Evolutionary conservation across 106 monocot genomes (phyloP), one percentile per base, ranked within the genome.

Genomic region (Narthecium ossifragum): DNA sequence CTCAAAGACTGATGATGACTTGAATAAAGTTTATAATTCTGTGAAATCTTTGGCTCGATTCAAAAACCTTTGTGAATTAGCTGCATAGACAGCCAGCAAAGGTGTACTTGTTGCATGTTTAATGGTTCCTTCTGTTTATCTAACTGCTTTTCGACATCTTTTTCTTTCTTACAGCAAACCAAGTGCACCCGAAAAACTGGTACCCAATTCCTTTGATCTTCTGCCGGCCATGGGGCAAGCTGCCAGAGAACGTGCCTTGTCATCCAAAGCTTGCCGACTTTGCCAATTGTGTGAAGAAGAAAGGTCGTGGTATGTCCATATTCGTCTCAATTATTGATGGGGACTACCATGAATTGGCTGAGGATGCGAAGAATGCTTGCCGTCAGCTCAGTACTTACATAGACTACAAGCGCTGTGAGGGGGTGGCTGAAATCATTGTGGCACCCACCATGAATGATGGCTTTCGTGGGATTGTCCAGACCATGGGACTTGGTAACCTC

Each of bases 221-320:
- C 64, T 98, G 96, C 53, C 86, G 96, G 5, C 96, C 90, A 23
- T 98, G 96, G 96, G 96, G 96, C 21, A 98, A 84, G 65, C 73
- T 98, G n/a, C 96, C 96, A 18, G 96, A 98, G 52, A 87, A 98
- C 22, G 90, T 90, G 13, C 96, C 96, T 1, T 98, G 96, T n/a
- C 96, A 98, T 69, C 90, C 96, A 6, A 90, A 98, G 71, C 96
- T 98, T 48, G 96, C 96, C 29, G 96, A 98, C 65, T 98, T 98
- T 36, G 96, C 96, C 15, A 98, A 98, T 51, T 98, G 86, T 71
- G 79, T 98, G 86, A 98, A 98, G 74, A 98, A 98, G 70, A 98
- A 98, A 62, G 96, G 96, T 14, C 83, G 90, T 34, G 90, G 96
- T 14, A 91, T 98, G 96, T 91, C 96, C 7, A 86, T 98, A 29